Conservation (phyloP, 2,329 filamentous ascomycete species). For the Eutypella sp. region DNA sequence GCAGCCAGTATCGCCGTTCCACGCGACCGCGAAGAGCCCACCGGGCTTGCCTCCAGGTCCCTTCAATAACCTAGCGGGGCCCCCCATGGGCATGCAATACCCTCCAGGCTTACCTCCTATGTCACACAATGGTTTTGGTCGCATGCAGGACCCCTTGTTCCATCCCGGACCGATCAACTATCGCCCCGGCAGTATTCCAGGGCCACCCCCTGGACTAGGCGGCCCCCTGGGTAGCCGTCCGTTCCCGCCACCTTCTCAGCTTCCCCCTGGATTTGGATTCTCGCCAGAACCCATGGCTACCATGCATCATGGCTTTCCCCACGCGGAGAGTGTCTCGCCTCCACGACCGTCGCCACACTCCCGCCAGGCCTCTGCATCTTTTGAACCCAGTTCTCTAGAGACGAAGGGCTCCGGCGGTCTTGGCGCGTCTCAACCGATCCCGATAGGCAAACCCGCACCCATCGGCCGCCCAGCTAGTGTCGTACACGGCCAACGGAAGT, state of each 20-base stretch:
- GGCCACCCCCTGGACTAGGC: constrained; percentile 47
- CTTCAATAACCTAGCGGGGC: constrained; percentile 39
- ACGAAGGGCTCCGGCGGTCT: constrained; percentile 26
- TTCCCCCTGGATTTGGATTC: constrained; percentile 51
- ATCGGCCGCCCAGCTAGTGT: constrained; percentile 77
- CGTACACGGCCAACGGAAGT: constrained; percentile 44
- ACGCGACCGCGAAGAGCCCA: constrained; percentile 50
- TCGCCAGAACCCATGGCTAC: constrained; percentile 35
- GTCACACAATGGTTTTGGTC: constrained; percentile 38
- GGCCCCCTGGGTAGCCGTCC: constrained; percentile 36
- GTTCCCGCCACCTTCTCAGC: constrained; percentile 36
- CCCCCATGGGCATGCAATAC: constrained; percentile 55
- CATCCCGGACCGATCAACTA: constrained; percentile 36
- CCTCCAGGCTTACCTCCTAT: constrained; percentile 54
- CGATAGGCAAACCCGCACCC: constrained; percentile 24
- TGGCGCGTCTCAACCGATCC: constrained; percentile 48
- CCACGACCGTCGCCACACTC: constrained; percentile 55
- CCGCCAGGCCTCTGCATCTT: constrained; percentile 68
- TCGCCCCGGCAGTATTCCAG: constrained; percentile 42
- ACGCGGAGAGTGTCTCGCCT: constrained; percentile 25
- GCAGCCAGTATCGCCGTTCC: constrained; percentile 61
- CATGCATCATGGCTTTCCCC: constrained; percentile 35
- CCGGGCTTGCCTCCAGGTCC: constrained; percentile 42
- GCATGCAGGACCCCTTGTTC: constrained; percentile 39
- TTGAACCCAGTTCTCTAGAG: constrained; percentile 46